Percentiles rank a stretch among this genome's conserved stretches.
phyloP scores from a whole-genome alignment of 2,329 filamentous ascomycete species.

The Colletotrichum cereale region DNA sequence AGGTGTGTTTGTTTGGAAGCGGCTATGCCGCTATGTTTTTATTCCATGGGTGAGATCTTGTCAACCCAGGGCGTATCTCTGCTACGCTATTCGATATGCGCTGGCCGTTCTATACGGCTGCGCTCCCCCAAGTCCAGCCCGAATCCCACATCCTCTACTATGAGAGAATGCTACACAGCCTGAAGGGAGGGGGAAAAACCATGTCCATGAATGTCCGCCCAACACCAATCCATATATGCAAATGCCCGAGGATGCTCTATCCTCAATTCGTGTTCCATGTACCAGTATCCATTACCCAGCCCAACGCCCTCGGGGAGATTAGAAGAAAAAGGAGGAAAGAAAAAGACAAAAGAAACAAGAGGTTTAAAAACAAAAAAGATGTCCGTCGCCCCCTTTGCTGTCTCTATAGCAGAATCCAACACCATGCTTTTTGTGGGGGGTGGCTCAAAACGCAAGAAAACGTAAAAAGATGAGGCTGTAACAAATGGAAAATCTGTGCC shows the following conservation, averaged over 20 bases:
- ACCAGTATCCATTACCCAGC: slow-evolving; percentile 33
- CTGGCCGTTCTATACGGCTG: slow-evolving; percentile 15
- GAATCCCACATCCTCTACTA: slow-evolving; percentile 22
- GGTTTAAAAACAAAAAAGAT: not conserved
- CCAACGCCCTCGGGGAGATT: slow-evolving; percentile 35
- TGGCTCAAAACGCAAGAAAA: slow-evolving; percentile 38
- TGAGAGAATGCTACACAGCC: slow-evolving; percentile 18
- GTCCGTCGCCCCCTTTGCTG: slow-evolving; percentile 23
- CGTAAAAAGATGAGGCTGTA: slow-evolving; percentile 27
- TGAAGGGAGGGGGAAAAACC: not conserved
- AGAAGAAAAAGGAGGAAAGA: not conserved
- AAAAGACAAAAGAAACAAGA: too few species aligned
- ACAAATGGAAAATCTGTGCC: slow-evolving; percentile 15
- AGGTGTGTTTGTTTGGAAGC: slow-evolving; percentile 22
- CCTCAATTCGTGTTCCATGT: slow-evolving; percentile 38
- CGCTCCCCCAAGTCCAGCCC: slow-evolving; percentile 3
- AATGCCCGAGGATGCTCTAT: slow-evolving; percentile 39
- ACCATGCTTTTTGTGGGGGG: slow-evolving; percentile 41
- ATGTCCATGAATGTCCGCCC: slow-evolving; percentile 35
- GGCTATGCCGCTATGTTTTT: slow-evolving; percentile 13
- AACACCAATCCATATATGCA: slow-evolving; percentile 39
- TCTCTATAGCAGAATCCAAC: slow-evolving; percentile 39
- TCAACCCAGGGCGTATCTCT: slow-evolving; percentile 21
- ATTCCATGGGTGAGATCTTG: not conserved
- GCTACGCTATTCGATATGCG: slow-evolving; percentile 22